phyloP scores from a whole-genome alignment of 129 eudicot genomes.

The Cynara cardunculus region DNA sequence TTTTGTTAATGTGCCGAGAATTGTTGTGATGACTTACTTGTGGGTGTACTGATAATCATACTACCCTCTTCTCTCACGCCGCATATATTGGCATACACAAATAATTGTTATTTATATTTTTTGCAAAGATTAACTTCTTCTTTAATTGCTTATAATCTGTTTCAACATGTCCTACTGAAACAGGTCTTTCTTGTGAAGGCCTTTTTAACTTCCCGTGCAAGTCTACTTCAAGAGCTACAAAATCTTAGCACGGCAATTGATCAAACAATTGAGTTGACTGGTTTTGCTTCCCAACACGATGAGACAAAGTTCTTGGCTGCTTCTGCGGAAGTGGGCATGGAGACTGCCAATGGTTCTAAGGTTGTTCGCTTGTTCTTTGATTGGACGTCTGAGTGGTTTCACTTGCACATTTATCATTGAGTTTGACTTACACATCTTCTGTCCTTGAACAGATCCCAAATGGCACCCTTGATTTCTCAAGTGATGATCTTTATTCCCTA shows the following conservation, averaged over 20 bases:
- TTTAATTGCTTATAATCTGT: constrained; percentile 1
- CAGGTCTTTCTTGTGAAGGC: constrained; percentile 73
- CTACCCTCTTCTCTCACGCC: neutral
- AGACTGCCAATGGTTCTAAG: constrained; percentile 30
- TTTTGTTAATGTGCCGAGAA: neutral
- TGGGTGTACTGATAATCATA: neutral
- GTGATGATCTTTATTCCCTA: constrained; percentile 46
- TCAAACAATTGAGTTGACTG: constrained; percentile 56
- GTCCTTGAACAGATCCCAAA: constrained; percentile 50
- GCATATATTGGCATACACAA: neutral
- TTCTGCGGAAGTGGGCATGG: constrained; percentile 22
- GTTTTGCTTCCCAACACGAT: constrained; percentile 48
- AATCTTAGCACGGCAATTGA: constrained; percentile 70
- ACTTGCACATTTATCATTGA: neutral
- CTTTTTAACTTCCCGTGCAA: constrained; percentile 60
- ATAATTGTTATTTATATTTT: neutral
- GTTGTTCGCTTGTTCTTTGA: constrained; percentile 30
- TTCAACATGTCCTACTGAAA: constrained; percentile 14
- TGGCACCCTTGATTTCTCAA: constrained; percentile 39
- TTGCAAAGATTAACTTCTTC: constrained; percentile 2
- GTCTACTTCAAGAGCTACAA: constrained; percentile 69
- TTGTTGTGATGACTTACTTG: neutral
- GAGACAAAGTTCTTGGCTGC: constrained; percentile 36
- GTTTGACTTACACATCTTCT: constrained; percentile 4
- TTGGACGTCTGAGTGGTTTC: neutral